These are phyloP conservation scores for Boletus rex-veris DNA, from an alignment of 768 basidiomycete genomes.

Conservation along the genomic window DNA sequence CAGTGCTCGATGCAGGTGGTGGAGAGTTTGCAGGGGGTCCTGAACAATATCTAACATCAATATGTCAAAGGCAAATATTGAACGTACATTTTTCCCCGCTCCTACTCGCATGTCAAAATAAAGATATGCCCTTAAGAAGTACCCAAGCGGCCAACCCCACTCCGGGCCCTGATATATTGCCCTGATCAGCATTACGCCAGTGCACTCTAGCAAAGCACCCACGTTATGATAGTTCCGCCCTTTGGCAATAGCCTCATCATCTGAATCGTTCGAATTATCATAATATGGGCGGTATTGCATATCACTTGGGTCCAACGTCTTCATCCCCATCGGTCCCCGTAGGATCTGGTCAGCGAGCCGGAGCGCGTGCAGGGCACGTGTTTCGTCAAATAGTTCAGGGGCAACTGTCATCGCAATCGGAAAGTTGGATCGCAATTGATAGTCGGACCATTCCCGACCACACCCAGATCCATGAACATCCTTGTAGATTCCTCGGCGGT, in stretches of 20 bases:
- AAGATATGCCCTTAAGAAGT: conserved; percentile 91
- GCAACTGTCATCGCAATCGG: conserved; percentile 97
- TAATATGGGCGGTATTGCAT: conserved; percentile 87
- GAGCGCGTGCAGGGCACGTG: conserved; percentile 77
- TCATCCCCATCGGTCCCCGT: conserved; percentile 92
- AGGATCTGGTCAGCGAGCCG: conserved; percentile 77
- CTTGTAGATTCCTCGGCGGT: conserved; percentile 96
- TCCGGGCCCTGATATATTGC: conserved; percentile 72
- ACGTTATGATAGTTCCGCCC: conserved; percentile 95
- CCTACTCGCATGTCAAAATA: conserved; percentile 77
- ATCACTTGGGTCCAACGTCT: conserved; percentile 86
- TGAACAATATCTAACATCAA: conserved; percentile 28
- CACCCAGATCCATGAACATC: conserved; percentile 90
- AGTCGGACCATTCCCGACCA: conserved; percentile 94
- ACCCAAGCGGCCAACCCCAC: conserved; percentile 95
- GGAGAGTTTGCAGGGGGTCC: conserved; percentile 69
- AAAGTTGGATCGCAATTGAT: conserved; percentile 92
- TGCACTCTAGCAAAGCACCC: conserved; percentile 17
- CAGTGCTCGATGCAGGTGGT: conserved; percentile 74
- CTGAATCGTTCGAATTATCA: conserved; percentile 90
- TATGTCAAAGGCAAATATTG: background rate
- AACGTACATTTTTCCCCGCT: conserved; percentile 60
- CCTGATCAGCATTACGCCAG: conserved; percentile 12
- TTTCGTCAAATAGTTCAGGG: conserved; percentile 85
- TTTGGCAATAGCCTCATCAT: conserved; percentile 82